These are phyloP conservation scores for Verruconis gallopava DNA, from an alignment of 2,329 filamentous ascomycete species.

Conservation along the genomic window DNA sequence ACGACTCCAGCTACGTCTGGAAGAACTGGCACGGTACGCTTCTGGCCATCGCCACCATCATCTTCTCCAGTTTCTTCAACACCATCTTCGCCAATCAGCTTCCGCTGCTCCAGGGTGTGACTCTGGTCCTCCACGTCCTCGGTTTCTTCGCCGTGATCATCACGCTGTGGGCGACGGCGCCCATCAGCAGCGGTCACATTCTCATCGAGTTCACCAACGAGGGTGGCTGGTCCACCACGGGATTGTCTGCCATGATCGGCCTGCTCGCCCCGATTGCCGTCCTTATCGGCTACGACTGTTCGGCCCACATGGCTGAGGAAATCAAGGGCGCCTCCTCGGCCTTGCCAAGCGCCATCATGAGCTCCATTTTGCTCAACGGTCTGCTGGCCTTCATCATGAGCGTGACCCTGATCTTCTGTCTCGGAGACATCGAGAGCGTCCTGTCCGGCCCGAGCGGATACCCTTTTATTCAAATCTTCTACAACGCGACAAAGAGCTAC, in stretches of 20 bases:
- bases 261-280: constrained; percentile 3
- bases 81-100: constrained; percentile 16
- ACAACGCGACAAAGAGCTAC: constrained; percentile 1
- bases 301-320: constrained; percentile 18
- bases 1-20: constrained; percentile 22
- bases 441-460: constrained; percentile 6
- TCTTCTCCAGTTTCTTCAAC: constrained; percentile 14
- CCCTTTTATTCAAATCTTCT: constrained; percentile 19
- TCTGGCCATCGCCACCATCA: constrained; percentile 13
- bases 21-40: constrained; percentile 6
- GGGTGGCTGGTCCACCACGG: constrained; percentile 17
- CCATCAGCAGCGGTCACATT: constrained; percentile 15
- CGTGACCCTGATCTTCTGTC: constrained; percentile 25
- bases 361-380: constrained; percentile 18
- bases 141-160: constrained; percentile 21
- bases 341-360: constrained; percentile 29
- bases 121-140: constrained; percentile 17
- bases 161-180: constrained; percentile 19
- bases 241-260: constrained; percentile 13
- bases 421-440: constrained; percentile 7
- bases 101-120: constrained; percentile 17
- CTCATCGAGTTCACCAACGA: constrained; percentile 16
- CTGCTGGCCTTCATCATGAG: constrained; percentile 8
- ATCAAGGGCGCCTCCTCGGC: constrained; percentile 21
- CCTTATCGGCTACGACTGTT: constrained; percentile 8